Percentiles rank a stretch among this genome's conserved stretches.
These are phyloP conservation scores for Epichloe sp. DNA, from an alignment of 2,329 filamentous ascomycete species.

Conservation along the genomic window DNA sequence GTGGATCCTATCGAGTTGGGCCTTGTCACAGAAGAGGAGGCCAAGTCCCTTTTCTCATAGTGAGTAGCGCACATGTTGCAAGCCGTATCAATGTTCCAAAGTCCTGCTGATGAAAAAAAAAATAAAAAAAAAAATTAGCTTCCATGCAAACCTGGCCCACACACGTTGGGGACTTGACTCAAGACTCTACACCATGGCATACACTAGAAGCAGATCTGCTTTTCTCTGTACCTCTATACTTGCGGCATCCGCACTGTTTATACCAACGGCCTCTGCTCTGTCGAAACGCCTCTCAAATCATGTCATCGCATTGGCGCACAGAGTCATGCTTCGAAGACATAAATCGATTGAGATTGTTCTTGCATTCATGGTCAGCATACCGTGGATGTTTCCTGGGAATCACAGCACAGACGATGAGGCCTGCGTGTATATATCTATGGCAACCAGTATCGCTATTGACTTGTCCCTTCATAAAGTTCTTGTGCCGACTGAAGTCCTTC, in stretches of 20 bases:
- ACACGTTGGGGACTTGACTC: constrained; percentile 64
- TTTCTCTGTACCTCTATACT: constrained; percentile 62
- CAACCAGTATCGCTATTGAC: constrained; percentile 55
- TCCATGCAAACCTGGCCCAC: constrained; percentile 56
- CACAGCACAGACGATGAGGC: constrained; percentile 62
- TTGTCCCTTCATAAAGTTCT: constrained; percentile 58
- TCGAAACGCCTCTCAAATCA: constrained; percentile 54
- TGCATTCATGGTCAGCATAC: constrained; percentile 63
- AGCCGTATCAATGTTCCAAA: not conserved
- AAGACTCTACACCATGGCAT: constrained; percentile 48
- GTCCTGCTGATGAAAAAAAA: not conserved
- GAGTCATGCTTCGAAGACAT: constrained; percentile 46
- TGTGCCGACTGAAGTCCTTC: constrained; percentile 36
- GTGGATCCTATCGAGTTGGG: constrained; percentile 59
- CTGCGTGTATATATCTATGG: constrained; percentile 57
- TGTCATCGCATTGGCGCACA: constrained; percentile 46
- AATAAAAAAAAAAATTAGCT: constrained; percentile 29
- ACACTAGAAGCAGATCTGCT: constrained; percentile 53
- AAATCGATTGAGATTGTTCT: constrained; percentile 62
- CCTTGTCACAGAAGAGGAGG: constrained; percentile 52
- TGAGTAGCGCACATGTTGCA: constrained; percentile 24
- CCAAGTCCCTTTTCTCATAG: constrained; percentile 51
- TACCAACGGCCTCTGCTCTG: constrained; percentile 48
- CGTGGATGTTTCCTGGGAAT: constrained; percentile 58
- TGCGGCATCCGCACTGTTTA: constrained; percentile 54